Conservation (phyloP, 441 rosid genomes). For the Erodium chrysanthum region DNA sequence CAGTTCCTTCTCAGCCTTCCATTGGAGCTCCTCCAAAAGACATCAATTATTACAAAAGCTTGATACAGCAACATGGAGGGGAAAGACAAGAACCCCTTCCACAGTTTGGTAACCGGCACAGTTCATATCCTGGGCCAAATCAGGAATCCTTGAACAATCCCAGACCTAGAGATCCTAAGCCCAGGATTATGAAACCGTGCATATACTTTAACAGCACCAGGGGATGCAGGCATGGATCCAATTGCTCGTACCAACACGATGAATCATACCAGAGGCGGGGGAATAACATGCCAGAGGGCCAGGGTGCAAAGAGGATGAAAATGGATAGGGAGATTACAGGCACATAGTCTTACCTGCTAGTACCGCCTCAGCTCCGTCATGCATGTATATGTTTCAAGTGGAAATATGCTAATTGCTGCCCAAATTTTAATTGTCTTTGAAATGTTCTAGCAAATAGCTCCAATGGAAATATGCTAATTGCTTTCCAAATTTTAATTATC, state of each 20-base stretch:
- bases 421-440: too few species aligned
- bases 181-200: constrained; percentile 81
- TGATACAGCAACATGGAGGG: constrained; percentile 93
- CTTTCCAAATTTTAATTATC: too few species aligned
- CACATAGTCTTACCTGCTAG: constrained; percentile 11
- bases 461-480: too few species aligned
- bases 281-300: constrained; percentile 31
- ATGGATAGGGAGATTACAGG: constrained; percentile 67
- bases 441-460: too few species aligned
- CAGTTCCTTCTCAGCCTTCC: constrained; percentile 19
- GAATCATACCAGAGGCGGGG: constrained; percentile 38
- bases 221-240: constrained; percentile 89
- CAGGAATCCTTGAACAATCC: constrained; percentile 41
- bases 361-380: too few species aligned
- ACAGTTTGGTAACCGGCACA: constrained; percentile 31
- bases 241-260: constrained; percentile 76
- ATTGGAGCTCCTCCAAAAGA: constrained; percentile 44
- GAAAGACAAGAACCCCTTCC: constrained; percentile 59
- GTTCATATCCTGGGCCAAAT: constrained; percentile 36
- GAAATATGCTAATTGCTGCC: too few species aligned
- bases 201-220: constrained; percentile 70
- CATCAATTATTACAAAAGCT: constrained; percentile 66
- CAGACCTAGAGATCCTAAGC: constrained; percentile 49
- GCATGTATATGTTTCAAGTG: too few species aligned
- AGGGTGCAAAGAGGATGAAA: constrained; percentile 71